Evolutionary conservation across 441 rosid species (phyloP).

Genomic region (Eutrema salsugineum): DNA sequence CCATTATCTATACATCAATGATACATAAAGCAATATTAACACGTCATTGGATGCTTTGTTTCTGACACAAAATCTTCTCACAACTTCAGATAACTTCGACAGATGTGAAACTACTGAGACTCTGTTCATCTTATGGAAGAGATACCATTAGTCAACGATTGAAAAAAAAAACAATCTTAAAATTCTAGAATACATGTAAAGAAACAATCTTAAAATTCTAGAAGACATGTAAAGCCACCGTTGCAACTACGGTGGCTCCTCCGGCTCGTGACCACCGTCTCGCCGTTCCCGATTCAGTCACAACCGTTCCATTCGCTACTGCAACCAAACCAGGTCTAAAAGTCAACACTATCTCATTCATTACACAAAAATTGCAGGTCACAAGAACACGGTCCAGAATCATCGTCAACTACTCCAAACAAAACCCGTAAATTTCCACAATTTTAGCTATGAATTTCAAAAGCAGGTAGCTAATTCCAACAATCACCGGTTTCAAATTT

Average conservation of each 20-base stretch:
- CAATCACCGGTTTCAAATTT: background rate
- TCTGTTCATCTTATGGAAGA: background rate
- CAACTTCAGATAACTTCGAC: background rate
- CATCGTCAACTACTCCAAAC: slow-evolving; percentile 11
- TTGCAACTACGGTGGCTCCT: slow-evolving; percentile 10
- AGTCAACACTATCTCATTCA: slow-evolving; percentile 4
- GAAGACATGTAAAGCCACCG: slow-evolving; percentile 10
- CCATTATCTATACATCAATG: too few species aligned
- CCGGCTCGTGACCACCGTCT: slow-evolving; percentile 16
- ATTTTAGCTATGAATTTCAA: background rate
- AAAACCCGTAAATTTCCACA: background rate
- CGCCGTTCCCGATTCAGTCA: background rate
- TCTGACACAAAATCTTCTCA: background rate
- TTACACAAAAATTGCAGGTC: background rate
- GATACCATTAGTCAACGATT: background rate
- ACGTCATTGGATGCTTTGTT: background rate
- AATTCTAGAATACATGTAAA: slow-evolving; percentile 6
- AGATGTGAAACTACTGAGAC: background rate
- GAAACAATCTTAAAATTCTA: background rate
- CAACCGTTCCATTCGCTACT: background rate
- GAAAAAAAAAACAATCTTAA: background rate
- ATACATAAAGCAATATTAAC: too few species aligned
- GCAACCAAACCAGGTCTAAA: slow-evolving; percentile 3
- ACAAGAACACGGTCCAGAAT: slow-evolving; percentile 9
- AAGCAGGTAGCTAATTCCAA: background rate